Conservation (phyloP, 306 rosid species). For the Sindora glabra region DNA sequence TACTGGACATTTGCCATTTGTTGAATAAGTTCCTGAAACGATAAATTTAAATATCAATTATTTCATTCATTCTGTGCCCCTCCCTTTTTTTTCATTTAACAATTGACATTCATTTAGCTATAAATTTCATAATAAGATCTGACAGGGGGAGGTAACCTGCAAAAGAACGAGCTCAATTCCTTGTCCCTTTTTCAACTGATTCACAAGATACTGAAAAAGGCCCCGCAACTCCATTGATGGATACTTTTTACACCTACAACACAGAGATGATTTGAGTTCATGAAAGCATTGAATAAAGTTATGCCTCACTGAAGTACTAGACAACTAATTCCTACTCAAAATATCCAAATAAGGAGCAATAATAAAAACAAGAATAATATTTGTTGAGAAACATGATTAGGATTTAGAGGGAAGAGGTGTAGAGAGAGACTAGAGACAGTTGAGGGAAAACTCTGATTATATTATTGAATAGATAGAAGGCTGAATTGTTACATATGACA, state of each 20-base stretch:
- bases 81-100: too few relatives aligned
- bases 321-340: background rate
- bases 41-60: constrained; percentile 15
- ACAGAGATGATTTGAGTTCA: constrained; percentile 3
- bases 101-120: too few relatives aligned
- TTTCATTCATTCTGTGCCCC: background rate
- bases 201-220: constrained; percentile 96
- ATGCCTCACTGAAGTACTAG: constrained; percentile 1
- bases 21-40: constrained; percentile 84
- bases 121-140: too few relatives aligned
- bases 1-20: constrained; percentile 99
- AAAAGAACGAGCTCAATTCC: constrained; percentile 94
- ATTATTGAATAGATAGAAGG: too few relatives aligned
- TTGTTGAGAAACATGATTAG: too few relatives aligned
- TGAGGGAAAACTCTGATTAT: too few relatives aligned
- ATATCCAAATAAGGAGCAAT: background rate
- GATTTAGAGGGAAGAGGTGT: too few relatives aligned
- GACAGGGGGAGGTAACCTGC: constrained; percentile 46
- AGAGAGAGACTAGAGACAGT: too few relatives aligned
- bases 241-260: constrained; percentile 86
- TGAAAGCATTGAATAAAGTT: constrained; percentile 8
- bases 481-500: too few relatives aligned
- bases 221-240: constrained; percentile 99
- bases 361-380: background rate
- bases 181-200: constrained; percentile 86